These are phyloP conservation scores for Rhizopus microsporus DNA, from an alignment of 371 early-diverging fungal genomes.

Conservation along the genomic window DNA sequence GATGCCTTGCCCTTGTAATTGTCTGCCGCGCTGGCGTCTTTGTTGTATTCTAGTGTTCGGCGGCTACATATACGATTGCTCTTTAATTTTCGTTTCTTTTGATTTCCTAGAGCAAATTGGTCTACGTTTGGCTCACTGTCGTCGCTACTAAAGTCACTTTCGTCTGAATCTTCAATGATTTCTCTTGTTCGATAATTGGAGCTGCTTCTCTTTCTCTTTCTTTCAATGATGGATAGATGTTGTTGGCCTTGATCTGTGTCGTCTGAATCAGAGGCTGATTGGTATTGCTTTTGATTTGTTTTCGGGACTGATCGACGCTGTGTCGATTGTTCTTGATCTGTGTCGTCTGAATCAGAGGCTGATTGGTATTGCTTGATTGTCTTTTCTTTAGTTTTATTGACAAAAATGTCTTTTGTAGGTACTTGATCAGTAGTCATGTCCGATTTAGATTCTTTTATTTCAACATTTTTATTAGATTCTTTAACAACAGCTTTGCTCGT, in stretches of 20 bases:
- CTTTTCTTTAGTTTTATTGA: too few relatives aligned
- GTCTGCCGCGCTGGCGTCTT: neutral
- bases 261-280: slow-evolving; percentile 13
- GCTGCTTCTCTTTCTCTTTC: neutral
- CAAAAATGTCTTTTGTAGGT: too few relatives aligned
- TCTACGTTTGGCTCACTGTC: neutral
- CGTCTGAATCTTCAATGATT: neutral
- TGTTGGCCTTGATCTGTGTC: slow-evolving; percentile 4
- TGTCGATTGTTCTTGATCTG: neutral
- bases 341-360: slow-evolving; percentile 14
- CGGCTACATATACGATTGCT: slow-evolving; percentile 18
- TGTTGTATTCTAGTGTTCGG: neutral
- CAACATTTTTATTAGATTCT: too few relatives aligned
- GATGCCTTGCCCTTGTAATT: slow-evolving; percentile 2
- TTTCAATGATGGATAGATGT: neutral
- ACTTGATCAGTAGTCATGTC: too few relatives aligned
- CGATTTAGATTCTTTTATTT: too few relatives aligned
- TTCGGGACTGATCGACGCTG: neutral
- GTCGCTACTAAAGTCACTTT: neutral
- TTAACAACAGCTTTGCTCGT: neutral
- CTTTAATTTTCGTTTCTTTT: neutral
- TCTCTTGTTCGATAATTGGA: neutral
- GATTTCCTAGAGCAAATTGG: neutral
- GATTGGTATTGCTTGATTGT: neutral
- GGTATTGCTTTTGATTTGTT: neutral